phyloP scores from a whole-genome alignment of 139 green algal species.

The Tetradesmus lagerheimii region DNA sequence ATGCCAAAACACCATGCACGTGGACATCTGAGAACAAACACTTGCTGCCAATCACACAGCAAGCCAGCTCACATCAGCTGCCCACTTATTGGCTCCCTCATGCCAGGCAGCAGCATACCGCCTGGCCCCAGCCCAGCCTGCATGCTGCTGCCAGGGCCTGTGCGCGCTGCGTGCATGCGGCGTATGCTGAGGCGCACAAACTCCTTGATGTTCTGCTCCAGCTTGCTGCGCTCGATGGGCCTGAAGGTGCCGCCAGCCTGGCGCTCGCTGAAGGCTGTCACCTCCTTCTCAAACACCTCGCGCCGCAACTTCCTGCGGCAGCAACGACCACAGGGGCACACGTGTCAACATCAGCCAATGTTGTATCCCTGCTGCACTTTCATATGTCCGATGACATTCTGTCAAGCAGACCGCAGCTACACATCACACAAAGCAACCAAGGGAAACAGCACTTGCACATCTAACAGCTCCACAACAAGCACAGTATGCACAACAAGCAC shows the following conservation, averaged over 20 bases:
- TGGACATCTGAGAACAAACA: neutral
- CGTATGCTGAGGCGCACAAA: conserved; percentile 69
- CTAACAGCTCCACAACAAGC: no score
- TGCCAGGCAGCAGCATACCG: neutral
- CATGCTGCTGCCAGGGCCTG: neutral
- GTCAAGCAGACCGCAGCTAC: neutral
- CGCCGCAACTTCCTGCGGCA: conserved; percentile 58
- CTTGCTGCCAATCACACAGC: neutral
- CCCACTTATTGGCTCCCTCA: neutral
- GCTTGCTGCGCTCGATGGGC: conserved; percentile 78
- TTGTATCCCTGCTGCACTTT: no score
- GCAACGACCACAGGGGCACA: neutral
- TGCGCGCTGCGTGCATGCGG: conserved; percentile 47
- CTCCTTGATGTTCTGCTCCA: conserved; percentile 81
- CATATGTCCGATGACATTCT: no score
- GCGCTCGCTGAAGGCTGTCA: conserved; percentile 69
- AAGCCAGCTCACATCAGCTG: neutral
- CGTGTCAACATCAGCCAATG: neutral
- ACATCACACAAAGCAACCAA: neutral
- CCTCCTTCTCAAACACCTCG: conserved; percentile 78
- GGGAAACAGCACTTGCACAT: neutral
- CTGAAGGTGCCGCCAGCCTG: conserved; percentile 38
- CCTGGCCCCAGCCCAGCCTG: neutral
- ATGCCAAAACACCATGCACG: neutral
- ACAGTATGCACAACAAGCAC: neutral